Base-by-base conservation (phyloP, 2,329 filamentous ascomycete species). In the Curvularia eragrostidis region DNA sequence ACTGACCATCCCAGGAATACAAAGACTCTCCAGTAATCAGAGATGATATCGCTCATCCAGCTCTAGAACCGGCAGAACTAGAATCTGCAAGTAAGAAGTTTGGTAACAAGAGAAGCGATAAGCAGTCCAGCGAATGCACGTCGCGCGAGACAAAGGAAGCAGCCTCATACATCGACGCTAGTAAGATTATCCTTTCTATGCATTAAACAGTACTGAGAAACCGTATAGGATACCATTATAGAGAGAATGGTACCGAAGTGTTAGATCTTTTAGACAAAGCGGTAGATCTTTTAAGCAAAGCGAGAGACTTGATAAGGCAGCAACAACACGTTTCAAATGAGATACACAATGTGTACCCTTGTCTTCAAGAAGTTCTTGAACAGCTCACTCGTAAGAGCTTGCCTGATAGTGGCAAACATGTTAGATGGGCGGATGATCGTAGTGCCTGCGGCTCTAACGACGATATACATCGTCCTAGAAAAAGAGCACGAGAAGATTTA, bases 21-120 rank as follows among this genome's bases (percentile, higher is more conserved):
- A 5, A 43, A 51, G 43, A 43, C 48, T 2, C 3, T 32, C 12
- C 10, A 10, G 9, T 13, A 32, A 2, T 32, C 30, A 13, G 26
- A 42, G 36, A 54, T 48, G 3, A 54, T 54, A 13, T 32, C 30
- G 30, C 3, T 54, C n/a, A 48, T 42, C 43, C 2, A 41, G 36
- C 34, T 54, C 36, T 2, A 18, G 36, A 7, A 2, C 34, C 3
- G 48, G 26, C 13, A 48, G 26, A 41, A 41, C 43, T 2, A 48
- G 6, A 9, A 19, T 2, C 26, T 34, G 26, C 26, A 54, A 32
- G 36, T 19, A 54, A 54, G 43, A 9, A 30, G 24, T 42, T 13
- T 1, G 1, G 15, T 48, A 1, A 41, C 32, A 42, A 48, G 44
- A 41, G 19, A 19, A 48, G 38, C 19, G 7, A 24, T 9, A 10